phyloP scores from a whole-genome alignment of 2,329 filamentous ascomycete species.

The Calonectria pseudoturangicola region DNA sequence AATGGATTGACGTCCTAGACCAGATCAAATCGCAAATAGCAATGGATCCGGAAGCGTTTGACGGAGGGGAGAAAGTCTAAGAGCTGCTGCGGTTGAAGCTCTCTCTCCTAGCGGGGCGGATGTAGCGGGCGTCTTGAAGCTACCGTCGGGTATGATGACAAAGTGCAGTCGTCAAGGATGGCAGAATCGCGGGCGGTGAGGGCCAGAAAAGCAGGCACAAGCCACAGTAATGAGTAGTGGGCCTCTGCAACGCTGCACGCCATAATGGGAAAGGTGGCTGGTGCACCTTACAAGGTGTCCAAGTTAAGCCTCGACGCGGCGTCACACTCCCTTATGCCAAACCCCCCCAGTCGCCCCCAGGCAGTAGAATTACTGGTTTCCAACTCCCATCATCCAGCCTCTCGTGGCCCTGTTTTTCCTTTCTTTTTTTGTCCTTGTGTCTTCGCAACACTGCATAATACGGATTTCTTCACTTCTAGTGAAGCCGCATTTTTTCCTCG shows the following conservation, averaged over 20 bases:
- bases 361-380: constrained; percentile 17
- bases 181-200: constrained; percentile 37
- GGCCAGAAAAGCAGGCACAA: not conserved
- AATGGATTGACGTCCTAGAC: not conserved
- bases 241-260: constrained; percentile 17
- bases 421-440: constrained; percentile 11
- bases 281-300: constrained; percentile 29
- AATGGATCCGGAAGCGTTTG: not conserved
- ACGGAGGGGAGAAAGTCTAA: not conserved
- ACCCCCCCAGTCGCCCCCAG: not conserved
- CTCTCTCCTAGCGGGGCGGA: constrained; percentile 19
- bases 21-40: constrained; percentile 9
- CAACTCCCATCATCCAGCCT: constrained; percentile 32
- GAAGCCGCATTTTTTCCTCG: not conserved
- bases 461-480: not conserved
- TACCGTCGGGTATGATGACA: constrained; percentile 24
- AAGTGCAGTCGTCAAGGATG: constrained; percentile 10
- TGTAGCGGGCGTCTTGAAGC: constrained; percentile 22
- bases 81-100: not conserved
- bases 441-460: not conserved
- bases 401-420: not conserved
- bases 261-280: constrained; percentile 28
- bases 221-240: constrained; percentile 25
- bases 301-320: constrained; percentile 15
- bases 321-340: constrained; percentile 9